Base-by-base conservation (phyloP, 441 rosid genomes). In the Populus trichocarpa region DNA sequence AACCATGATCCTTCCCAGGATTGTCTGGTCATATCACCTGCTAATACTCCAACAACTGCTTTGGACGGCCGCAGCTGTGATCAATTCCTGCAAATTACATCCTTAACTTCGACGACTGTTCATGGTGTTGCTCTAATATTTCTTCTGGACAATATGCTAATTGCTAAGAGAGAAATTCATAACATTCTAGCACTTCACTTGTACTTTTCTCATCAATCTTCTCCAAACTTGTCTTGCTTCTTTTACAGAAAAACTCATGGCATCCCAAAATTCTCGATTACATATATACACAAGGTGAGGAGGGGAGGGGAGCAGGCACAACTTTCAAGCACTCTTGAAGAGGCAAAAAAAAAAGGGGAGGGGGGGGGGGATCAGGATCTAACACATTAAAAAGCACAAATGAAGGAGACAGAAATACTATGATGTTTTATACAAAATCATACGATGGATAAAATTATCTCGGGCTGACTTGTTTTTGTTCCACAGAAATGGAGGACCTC, bases 401-500 rank as follows among this genome's bases (percentile, higher is more conserved):
- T 20, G 46, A 57, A 30, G 32, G 32, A 32, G 38, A 71, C 33
- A 28, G 7, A 40, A 10, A 53, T 10, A 32, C 42, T 11, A 25
- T 18, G 0, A 53, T 53, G 61, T 9, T 57, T 12, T 68, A 22
- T 36, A 73, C 69, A 63, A 35, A 72, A 53, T 30, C 63, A 38
- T 22, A 11, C 46, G 23, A 13, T 35, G 61, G 22, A 42, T 50
- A 50, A 22, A 30, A 18, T 16, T 71, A 50, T 77, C 75, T 13
- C 64, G 67, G 78, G 67, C 71, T 69, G 35, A 33, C 53, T 53
- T 81, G 73, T 20, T 77, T 75, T 57, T 87, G 79, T 30, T 87
- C 90, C 4, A 81, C 82, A 46, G 92, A 86, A 77, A 85, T 35
- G 33, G 90, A 89, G 8, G 88, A 81, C 18, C 88, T 81, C 79